A percentile compares a stretch with the other conserved stretches of the same genome.
These are phyloP conservation scores for Nidularia sp. DNA, from an alignment of 768 basidiomycete genomes.

Conservation along the genomic window DNA sequence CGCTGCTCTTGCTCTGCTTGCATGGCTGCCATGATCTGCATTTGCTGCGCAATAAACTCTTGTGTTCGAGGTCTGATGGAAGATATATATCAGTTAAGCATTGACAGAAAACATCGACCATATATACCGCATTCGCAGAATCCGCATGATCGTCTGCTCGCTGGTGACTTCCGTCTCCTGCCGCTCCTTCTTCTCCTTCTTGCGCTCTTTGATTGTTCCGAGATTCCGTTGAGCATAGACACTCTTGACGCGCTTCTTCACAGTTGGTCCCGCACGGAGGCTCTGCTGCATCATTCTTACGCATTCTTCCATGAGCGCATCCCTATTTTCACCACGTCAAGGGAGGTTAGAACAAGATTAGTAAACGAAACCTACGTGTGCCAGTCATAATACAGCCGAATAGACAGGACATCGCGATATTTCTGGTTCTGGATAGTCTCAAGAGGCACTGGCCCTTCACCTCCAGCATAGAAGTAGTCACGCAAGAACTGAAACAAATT, in stretches of 20 bases:
- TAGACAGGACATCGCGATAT: conserved; percentile 86
- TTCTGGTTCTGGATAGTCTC: conserved; percentile 90
- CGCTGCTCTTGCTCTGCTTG: conserved; percentile 78
- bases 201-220: conserved; percentile 92
- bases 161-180: conserved; percentile 73
- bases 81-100: neutral
- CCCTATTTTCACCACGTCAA: conserved; percentile 34
- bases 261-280: conserved; percentile 65
- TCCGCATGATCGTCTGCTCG: conserved; percentile 91
- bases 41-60: conserved; percentile 86
- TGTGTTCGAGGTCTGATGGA: conserved; percentile 62
- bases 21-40: conserved; percentile 78
- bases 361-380: conserved; percentile 55
- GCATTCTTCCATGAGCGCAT: conserved; percentile 90
- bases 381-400: conserved; percentile 97
- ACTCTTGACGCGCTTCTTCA: conserved; percentile 89
- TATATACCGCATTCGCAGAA: conserved; percentile 86
- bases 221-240: conserved; percentile 91
- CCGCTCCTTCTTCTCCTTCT: conserved; percentile 85
- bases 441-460: conserved; percentile 86
- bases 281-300: conserved; percentile 93
- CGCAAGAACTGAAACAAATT: conserved; percentile 65
- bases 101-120: conserved; percentile 1
- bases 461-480: conserved; percentile 93
- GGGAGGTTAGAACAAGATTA: conserved; percentile 1